Evolutionary conservation across 1,284 basidiomycete species (phyloP).

Genomic region (Malassezia obtusa): DNA sequence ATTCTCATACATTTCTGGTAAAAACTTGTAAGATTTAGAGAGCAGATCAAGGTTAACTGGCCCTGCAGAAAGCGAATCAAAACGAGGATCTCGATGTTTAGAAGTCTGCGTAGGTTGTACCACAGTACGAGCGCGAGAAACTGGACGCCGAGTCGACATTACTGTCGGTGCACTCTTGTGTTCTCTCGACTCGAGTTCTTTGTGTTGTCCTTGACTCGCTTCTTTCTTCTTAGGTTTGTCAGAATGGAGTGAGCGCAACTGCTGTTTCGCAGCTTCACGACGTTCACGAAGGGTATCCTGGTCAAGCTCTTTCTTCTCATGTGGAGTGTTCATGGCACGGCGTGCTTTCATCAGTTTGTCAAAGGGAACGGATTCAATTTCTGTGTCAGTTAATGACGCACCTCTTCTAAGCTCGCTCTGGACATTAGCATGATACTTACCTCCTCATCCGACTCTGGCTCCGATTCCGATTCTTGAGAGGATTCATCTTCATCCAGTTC

Average conservation of each 20-base stretch:
- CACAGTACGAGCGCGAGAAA: slow-evolving; percentile 65
- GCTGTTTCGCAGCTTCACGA: slow-evolving; percentile 17
- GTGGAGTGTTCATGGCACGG: slow-evolving; percentile 5
- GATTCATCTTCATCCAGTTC: slow-evolving; percentile 51
- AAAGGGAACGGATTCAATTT: slow-evolving; percentile 10
- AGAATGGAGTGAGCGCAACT: slow-evolving; percentile 5
- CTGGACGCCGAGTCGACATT: slow-evolving; percentile 74
- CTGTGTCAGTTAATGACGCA: slow-evolving; percentile 15
- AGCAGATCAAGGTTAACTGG: slow-evolving; percentile 63
- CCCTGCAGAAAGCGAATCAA: slow-evolving; percentile 64
- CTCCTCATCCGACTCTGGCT: not conserved
- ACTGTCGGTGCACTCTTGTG: slow-evolving; percentile 86
- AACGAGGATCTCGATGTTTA: slow-evolving; percentile 71
- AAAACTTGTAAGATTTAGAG: slow-evolving; percentile 66
- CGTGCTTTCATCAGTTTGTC: slow-evolving; percentile 14
- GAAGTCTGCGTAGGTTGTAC: slow-evolving; percentile 58
- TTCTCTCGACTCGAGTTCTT: slow-evolving; percentile 52
- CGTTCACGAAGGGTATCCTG: slow-evolving; percentile 21
- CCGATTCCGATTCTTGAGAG: slow-evolving; percentile 7
- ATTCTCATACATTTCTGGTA: slow-evolving; percentile 59
- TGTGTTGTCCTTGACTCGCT: slow-evolving; percentile 1
- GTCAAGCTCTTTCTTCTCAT: slow-evolving; percentile 16
- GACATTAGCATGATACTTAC: too few species aligned
- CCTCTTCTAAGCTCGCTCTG: not conserved
- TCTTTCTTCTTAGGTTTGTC: slow-evolving; percentile 6